phyloP scores from a whole-genome alignment of 768 basidiomycete genomes.

The Leccinum aurantiacum region DNA sequence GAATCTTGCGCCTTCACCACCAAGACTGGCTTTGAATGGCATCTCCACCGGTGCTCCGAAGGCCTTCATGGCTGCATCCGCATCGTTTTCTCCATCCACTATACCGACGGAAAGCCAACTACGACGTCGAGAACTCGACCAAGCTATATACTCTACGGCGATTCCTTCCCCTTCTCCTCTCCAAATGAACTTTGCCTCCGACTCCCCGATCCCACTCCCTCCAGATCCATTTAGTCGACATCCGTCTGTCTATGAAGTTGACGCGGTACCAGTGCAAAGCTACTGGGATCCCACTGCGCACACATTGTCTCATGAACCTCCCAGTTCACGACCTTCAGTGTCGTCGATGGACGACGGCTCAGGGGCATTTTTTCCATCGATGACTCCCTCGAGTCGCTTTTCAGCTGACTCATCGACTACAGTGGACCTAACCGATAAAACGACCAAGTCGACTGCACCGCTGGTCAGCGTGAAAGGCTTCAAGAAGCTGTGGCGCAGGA shows the following conservation, averaged over 20 bases:
- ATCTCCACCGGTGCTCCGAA: slow-evolving; percentile 61
- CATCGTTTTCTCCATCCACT: slow-evolving; percentile 18
- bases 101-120: slow-evolving; percentile 46
- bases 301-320: slow-evolving; percentile 21
- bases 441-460: slow-evolving; percentile 39
- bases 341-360: slow-evolving; percentile 24
- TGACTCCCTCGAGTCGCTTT: slow-evolving; percentile 60
- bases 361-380: slow-evolving; percentile 20
- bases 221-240: slow-evolving; percentile 81
- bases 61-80: slow-evolving; percentile 36
- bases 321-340: slow-evolving; percentile 23
- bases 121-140: slow-evolving; percentile 54
- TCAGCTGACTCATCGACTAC: slow-evolving; percentile 65
- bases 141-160: slow-evolving; percentile 44
- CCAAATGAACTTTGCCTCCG: slow-evolving; percentile 28
- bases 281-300: slow-evolving; percentile 45
- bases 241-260: slow-evolving; percentile 47
- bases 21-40: slow-evolving; percentile 67
- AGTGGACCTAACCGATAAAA: slow-evolving; percentile 30
- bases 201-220: slow-evolving; percentile 75
- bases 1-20: slow-evolving; percentile 50
- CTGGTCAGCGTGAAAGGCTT: slow-evolving; percentile 74
- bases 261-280: slow-evolving; percentile 33
- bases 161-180: slow-evolving; percentile 29
- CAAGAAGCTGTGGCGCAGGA: slow-evolving; percentile 78